A percentile compares a stretch with the other conserved stretches of the same genome.
phyloP scores from a whole-genome alignment of 371 early-diverging fungal genomes.

The Syncephalastrum racemosum region DNA sequence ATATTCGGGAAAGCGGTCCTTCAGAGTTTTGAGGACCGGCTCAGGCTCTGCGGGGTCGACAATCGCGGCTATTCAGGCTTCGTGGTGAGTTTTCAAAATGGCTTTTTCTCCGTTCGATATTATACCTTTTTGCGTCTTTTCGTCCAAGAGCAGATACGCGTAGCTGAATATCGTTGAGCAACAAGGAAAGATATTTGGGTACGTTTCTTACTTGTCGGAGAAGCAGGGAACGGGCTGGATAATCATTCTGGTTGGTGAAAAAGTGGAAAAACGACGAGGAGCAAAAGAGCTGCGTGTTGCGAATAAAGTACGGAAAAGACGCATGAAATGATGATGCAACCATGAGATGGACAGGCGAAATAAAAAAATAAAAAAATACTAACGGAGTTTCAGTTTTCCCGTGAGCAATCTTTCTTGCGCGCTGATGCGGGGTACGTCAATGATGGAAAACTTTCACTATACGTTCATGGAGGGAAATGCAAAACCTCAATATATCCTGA shows the following conservation, averaged over 20 bases:
- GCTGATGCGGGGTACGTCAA: too few relatives aligned
- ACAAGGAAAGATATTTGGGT: background rate
- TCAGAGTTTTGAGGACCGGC: conserved; percentile 44
- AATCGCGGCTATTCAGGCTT: conserved; percentile 31
- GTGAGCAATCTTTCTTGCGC: too few relatives aligned
- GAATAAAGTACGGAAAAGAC: too few relatives aligned
- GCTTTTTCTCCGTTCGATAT: conserved; percentile 3
- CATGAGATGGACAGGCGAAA: too few relatives aligned
- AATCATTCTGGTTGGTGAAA: conserved; percentile 16
- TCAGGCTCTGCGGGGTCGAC: conserved; percentile 64
- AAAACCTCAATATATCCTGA: too few relatives aligned
- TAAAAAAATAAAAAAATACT: too few relatives aligned
- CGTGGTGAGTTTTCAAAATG: background rate
- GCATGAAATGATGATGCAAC: too few relatives aligned
- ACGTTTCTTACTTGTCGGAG: conserved; percentile 23
- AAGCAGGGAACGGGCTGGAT: conserved; percentile 29
- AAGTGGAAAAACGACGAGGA: conserved; percentile 14
- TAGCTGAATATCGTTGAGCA: conserved; percentile 41
- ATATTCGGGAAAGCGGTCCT: conserved; percentile 4
- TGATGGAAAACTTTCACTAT: too few relatives aligned
- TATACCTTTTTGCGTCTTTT: conserved; percentile 48
- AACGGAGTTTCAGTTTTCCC: too few relatives aligned
- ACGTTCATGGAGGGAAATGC: too few relatives aligned
- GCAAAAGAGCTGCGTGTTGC: too few relatives aligned
- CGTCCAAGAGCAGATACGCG: conserved; percentile 75